Evolutionary conservation across 371 early-diverging fungal genomes (phyloP), one percentile per base, ranked within the genome.

Genomic region (Batkoa obscura): DNA sequence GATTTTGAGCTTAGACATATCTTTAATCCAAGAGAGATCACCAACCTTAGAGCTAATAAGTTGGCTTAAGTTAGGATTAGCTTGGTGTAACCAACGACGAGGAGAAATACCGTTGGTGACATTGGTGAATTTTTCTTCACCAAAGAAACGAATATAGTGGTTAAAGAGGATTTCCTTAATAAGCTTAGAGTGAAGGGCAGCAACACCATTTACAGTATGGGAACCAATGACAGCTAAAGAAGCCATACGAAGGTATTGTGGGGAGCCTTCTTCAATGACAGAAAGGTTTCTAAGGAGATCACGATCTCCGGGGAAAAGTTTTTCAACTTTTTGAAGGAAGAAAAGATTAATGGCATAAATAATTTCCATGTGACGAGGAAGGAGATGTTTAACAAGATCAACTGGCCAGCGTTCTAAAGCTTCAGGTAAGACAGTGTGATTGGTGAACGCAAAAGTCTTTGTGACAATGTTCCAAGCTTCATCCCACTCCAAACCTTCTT

Each of bases 81-180:
- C 82, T 67, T 92, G 91, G 68, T 92, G 83, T 58, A 93, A 68
- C 93, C 93, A 93, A 59, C 90, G 83, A 38, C 78, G 77, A 34
- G 93, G 92, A 3, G 93, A 86, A 47, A 93, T 83, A 55, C 93
- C 93, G 66, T 93, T 93, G 59, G 93, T 92, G 64, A 86, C 86
- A 70, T 92, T 92, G 64, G 78, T 74, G 59, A 93, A 92, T 68
- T 84, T 85, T 33, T 75, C 77, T n/a, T 65, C 71, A 30, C 90
- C 93, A 66, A 75, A 90, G 65, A 76, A 79, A 45, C 72, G 71
- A 36, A 88, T 83, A 69, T 91, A 92, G 67, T 90, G 90, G 52
- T 69, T 65, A 69, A 93, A 92, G 60, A 92, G 75, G 36, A 75
- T 66, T 37, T 73, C 74, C 65, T 79, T 81, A 68, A 93, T 80